Base-by-base conservation (phyloP, 202 grass and related monocot genomes). In the Elaeis oleifera region DNA sequence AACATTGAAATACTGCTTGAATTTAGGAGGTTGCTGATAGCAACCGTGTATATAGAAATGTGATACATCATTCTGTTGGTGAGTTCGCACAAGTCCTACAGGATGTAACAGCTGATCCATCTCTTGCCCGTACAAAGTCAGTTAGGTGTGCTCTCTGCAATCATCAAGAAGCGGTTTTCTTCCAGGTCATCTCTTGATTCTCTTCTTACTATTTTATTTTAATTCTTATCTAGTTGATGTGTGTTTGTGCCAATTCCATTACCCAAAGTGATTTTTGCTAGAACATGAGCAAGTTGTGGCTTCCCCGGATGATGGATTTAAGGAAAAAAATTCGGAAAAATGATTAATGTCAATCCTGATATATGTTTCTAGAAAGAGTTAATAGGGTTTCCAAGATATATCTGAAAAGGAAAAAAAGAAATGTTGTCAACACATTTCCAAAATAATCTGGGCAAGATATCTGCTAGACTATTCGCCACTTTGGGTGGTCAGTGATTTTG, bases 21-120 rank as follows among this genome's bases (percentile, higher is more conserved):
- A 6, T 70, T 24, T 77, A 90, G 86, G 90, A 95, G 70, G 75
- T 75, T 1, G 74, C 83, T 4, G 80, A 90, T 19, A 60, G 61
- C 70, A 76, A 71, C 61, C 84, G 90, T 52, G 86, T 95, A 49
- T 95, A 90, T 61, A 74, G 83, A n/a, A 83, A 95, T 53, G 83
- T 76, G 58, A 74, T 95, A 60, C 76, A 90, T 61, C 90, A 90
- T 73, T 77, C 77, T 50, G 71, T 68, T 14, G 76, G 78, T 0
- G 86, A 95, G 71, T 78, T 89, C 74, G 84, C 86, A 17, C 86
- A 90, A 74, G 83, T 89, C 54, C 79, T 90, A 32, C 78, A 87
- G 76, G 90, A 95, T 27, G 80, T 87, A 27, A 71, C 78, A 4
- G 65, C 20, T 14, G 90, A 95, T 56, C 86, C 86, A 0, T 90